A percentile compares a stretch with the other conserved stretches of the same genome.
These are phyloP conservation scores for Cladorrhinum sp. DNA, from an alignment of 2,329 filamentous ascomycete species.

Conservation along the genomic window DNA sequence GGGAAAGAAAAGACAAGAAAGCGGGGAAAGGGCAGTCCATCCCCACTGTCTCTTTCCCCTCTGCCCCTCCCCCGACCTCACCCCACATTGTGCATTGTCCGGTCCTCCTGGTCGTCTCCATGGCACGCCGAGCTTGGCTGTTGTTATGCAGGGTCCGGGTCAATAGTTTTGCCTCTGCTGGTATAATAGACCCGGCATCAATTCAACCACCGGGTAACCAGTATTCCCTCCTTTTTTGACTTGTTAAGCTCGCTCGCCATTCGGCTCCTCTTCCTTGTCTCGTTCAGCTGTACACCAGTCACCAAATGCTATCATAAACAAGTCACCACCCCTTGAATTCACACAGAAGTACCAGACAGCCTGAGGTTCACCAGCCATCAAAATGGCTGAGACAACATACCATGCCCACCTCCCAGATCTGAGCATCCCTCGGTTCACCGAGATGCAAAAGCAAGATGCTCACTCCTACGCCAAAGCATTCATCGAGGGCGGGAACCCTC, in stretches of 20 bases:
- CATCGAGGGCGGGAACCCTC: conserved; percentile 56
- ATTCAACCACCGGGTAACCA: conserved; percentile 21
- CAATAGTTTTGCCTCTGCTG: conserved; percentile 26
- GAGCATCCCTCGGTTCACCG: conserved; percentile 57
- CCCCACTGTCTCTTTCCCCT: conserved; percentile 9
- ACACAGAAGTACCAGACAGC: neutral
- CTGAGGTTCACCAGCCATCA: neutral
- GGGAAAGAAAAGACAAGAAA: neutral
- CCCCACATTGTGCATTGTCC: neutral
- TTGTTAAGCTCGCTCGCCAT: neutral
- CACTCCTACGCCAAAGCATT: conserved; percentile 62
- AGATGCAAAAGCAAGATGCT: conserved; percentile 60
- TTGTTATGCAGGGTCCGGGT: conserved; percentile 17
- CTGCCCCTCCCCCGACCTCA: neutral
- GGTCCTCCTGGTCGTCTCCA: neutral
- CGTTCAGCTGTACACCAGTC: neutral
- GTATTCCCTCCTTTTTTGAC: neutral
- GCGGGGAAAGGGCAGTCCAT: conserved; percentile 18
- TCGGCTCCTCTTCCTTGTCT: neutral
- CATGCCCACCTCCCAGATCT: conserved; percentile 63
- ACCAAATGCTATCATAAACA: neutral
- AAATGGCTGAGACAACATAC: conserved; percentile 40
- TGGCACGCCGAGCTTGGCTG: neutral
- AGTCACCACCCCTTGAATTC: neutral
- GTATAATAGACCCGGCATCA: conserved; percentile 6